Evolutionary conservation across 2,329 filamentous ascomycete genomes (phyloP).

Genomic region (Colletotrichum destructivum): DNA sequence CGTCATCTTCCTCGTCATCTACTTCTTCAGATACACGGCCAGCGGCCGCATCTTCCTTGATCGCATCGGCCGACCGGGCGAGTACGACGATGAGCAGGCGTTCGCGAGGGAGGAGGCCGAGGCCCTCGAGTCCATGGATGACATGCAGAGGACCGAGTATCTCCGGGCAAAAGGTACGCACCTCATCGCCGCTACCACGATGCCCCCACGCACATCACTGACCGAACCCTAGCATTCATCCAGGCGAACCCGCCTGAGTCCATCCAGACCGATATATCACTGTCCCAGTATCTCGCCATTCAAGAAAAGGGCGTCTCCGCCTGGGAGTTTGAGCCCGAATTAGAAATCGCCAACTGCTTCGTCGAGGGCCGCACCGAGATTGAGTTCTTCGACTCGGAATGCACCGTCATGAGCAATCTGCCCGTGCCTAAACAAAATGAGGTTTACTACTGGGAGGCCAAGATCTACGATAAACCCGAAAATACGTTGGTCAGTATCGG

Average conservation of each 20-base stretch:
- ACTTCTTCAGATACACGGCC: slow-evolving; percentile 93
- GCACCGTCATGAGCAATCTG: slow-evolving; percentile 96
- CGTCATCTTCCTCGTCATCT: slow-evolving; percentile 84
- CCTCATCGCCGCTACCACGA: slow-evolving; percentile 6
- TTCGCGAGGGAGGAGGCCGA: slow-evolving; percentile 95
- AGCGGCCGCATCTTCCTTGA: slow-evolving; percentile 94
- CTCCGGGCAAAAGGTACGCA: slow-evolving; percentile 90
- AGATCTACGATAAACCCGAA: slow-evolving; percentile 98
- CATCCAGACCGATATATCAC: slow-evolving; percentile 93
- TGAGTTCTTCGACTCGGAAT: slow-evolving; percentile 98
- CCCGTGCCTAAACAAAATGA: slow-evolving; percentile 99
- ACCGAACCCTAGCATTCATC: slow-evolving; percentile 79
- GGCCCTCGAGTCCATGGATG: slow-evolving; percentile 95
- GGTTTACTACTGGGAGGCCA: slow-evolving; percentile 99
- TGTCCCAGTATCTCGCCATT: slow-evolving; percentile 97
- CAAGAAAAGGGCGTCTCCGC: slow-evolving; percentile 99
- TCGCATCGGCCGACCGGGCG: slow-evolving; percentile 91
- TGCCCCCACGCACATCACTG: slow-evolving; percentile 10
- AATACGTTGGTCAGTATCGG: slow-evolving; percentile 89
- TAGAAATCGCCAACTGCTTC: slow-evolving; percentile 99
- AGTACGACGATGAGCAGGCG: slow-evolving; percentile 98
- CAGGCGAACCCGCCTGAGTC: slow-evolving; percentile 96
- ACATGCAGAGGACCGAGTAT: slow-evolving; percentile 91
- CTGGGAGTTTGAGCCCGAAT: slow-evolving; percentile 99
- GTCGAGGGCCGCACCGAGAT: slow-evolving; percentile 97